Percentiles rank a stretch among this genome's conserved stretches.
Conservation (phyloP, 176 grass and related monocot genomes). For the Triticum urartu region DNA sequence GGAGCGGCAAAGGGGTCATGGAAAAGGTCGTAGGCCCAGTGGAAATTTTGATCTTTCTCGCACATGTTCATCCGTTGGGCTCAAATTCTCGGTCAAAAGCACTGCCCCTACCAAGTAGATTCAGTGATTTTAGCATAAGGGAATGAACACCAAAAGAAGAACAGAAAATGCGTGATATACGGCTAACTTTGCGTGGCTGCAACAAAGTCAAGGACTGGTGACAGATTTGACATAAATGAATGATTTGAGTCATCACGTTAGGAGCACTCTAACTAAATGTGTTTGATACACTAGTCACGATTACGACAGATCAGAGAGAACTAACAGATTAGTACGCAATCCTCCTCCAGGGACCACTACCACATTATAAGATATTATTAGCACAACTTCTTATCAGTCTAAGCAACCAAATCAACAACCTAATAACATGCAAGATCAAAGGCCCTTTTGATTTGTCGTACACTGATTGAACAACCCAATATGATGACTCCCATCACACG, state of each 20-base stretch:
- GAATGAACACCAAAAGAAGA: not conserved
- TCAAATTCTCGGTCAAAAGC: constrained; percentile 28
- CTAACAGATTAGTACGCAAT: constrained; percentile 24
- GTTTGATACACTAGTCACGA: not conserved
- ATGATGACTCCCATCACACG: constrained; percentile 7
- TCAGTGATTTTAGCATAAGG: constrained; percentile 21
- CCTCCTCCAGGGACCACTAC: not conserved
- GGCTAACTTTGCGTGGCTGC: not conserved
- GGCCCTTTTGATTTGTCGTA: constrained; percentile 1
- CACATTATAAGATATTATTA: constrained; percentile 16
- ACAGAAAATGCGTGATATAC: not conserved
- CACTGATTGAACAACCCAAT: constrained; percentile 10
- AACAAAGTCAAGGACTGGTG: constrained; percentile 1
- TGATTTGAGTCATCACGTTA: not conserved
- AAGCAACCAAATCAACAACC: constrained; percentile 27
- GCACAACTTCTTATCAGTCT: not conserved
- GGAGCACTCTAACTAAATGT: not conserved
- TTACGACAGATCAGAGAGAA: constrained; percentile 4
- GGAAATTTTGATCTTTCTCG: constrained; percentile 67
- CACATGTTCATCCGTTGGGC: constrained; percentile 61
- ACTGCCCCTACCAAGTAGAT: constrained; percentile 30
- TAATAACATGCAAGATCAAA: constrained; percentile 15
- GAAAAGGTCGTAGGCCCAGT: constrained; percentile 75
- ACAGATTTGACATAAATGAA: constrained; percentile 27
- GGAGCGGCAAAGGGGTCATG: constrained; percentile 53